phyloP scores from a whole-genome alignment of 495 filamentous ascomycete genomes.

The Annulohypoxylon nitens region DNA sequence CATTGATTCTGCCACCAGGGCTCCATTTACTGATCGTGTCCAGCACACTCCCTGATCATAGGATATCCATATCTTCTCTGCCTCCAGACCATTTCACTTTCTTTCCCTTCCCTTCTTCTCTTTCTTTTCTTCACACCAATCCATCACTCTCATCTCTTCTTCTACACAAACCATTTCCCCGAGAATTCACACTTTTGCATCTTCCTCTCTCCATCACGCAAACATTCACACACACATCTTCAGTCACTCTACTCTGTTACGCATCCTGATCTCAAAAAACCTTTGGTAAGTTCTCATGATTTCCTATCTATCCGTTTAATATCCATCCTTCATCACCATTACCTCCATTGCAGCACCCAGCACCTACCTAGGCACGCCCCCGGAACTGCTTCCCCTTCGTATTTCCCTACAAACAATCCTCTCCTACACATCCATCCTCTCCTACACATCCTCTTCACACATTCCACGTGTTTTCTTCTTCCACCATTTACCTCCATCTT shows the following conservation, averaged over 20 bases:
- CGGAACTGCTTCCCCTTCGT: background rate
- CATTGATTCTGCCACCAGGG: background rate
- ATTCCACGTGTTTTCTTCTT: background rate
- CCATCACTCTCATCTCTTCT: background rate
- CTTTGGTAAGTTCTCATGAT: conserved; percentile 2
- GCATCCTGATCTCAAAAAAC: background rate
- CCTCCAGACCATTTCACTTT: background rate
- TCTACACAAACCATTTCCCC: background rate
- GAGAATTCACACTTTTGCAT: background rate
- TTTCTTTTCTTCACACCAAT: background rate
- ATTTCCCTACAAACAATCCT: background rate
- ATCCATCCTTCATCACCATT: background rate
- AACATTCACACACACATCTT: background rate
- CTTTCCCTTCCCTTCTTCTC: background rate
- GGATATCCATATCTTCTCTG: background rate
- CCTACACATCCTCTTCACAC: background rate
- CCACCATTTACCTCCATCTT: background rate
- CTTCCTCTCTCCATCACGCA: background rate
- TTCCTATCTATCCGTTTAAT: background rate
- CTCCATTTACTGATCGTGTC: background rate
- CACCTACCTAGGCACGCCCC: background rate
- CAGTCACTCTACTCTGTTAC: background rate
- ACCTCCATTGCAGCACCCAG: background rate
- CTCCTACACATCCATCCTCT: too few relatives aligned
- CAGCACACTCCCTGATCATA: background rate